Evolutionary conservation across 1,139 yeast genomes (phyloP), one percentile per base, ranked within the genome.

Genomic region (Sugiyamaella japonica): DNA sequence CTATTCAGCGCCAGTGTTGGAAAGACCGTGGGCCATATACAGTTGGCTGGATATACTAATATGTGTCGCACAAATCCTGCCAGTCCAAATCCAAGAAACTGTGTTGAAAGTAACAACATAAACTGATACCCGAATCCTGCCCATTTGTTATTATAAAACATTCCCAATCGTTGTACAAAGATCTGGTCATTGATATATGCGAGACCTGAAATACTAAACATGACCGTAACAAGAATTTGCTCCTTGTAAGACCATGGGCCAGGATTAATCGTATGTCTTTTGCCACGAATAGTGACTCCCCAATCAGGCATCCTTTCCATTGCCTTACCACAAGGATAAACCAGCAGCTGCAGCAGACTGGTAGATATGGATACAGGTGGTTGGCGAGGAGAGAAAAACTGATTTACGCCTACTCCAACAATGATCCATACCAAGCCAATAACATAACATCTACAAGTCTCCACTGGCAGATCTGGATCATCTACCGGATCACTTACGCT

Each of bases 241-340:
- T 86, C 93, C 66, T 86, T 86, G 61, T 73, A 76, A 31, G 78
- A 73, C 87, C 89, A 86, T 6, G 83, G 82, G 5, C 85, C 85
- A 1, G 84, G 83, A 67, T 83, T 76, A 62, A 81, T 62, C 51
- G 79, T 66, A 62, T 68, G 55, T 56, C 73, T 70, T 55, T 60
- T 65, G 40, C 75, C 79, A 60, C 70, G 71, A 59, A 66, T 67
- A 32, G 64, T 74, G 64, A 80, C 65, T 13, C 75, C 77, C 75
- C 76, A 72, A 55, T 76, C 75, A 4, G 88, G 88, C 15, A 83
- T 55, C 42, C 34, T 71, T 76, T 52, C 73, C 71, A 54, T 78
- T 39, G 69, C 52, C 16, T 59, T 39, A 74, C 83, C 58, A 58
- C 79, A 73, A 8, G 86, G 85, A 62, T 79, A 83, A 46, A 83